Evolutionary conservation across 2,329 filamentous ascomycete species (phyloP).

Genomic region (Teratosphaeriaceae sp.): DNA sequence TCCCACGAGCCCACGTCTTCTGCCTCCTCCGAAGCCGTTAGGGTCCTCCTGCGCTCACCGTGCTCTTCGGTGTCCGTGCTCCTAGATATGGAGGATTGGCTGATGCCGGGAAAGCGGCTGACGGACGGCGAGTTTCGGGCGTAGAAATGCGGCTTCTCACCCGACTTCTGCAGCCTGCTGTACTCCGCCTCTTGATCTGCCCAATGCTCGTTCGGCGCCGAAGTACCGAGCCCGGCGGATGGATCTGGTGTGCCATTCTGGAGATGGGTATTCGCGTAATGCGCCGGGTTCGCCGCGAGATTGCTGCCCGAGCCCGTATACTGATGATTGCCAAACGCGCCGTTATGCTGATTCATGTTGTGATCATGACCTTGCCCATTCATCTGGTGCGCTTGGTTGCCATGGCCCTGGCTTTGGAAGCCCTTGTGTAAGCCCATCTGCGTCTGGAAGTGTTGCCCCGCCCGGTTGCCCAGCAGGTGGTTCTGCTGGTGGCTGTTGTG

Average conservation of each 20-base stretch:
- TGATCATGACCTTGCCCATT: constrained; percentile 41
- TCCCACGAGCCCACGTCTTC: constrained; percentile 67
- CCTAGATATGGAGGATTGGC: constrained; percentile 34
- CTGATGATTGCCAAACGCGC: constrained; percentile 53
- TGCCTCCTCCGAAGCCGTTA: constrained; percentile 43
- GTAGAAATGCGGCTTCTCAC: constrained; percentile 57
- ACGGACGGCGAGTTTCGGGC: constrained; percentile 53
- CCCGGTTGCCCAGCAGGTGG: constrained; percentile 68
- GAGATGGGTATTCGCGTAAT: constrained; percentile 53
- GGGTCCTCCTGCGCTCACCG: constrained; percentile 51
- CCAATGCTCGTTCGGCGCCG: constrained; percentile 65
- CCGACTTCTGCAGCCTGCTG: constrained; percentile 21
- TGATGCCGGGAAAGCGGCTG: constrained; percentile 19
- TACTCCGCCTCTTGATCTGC: constrained; percentile 67
- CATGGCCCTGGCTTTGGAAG: constrained; percentile 56
- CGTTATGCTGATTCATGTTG: constrained; percentile 48
- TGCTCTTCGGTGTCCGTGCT: constrained; percentile 47
- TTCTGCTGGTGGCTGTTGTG: constrained; percentile 61
- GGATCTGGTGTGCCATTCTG: constrained; percentile 56
- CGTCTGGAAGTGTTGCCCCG: constrained; percentile 47
- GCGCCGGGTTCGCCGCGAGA: constrained; percentile 58
- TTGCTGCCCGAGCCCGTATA: constrained; percentile 55
- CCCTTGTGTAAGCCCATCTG: constrained; percentile 62
- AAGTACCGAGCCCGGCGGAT: constrained; percentile 43
- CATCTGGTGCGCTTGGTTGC: constrained; percentile 30